Base-by-base conservation (phyloP, 2,329 filamentous ascomycete species). In the Acrocalymma vagum region DNA sequence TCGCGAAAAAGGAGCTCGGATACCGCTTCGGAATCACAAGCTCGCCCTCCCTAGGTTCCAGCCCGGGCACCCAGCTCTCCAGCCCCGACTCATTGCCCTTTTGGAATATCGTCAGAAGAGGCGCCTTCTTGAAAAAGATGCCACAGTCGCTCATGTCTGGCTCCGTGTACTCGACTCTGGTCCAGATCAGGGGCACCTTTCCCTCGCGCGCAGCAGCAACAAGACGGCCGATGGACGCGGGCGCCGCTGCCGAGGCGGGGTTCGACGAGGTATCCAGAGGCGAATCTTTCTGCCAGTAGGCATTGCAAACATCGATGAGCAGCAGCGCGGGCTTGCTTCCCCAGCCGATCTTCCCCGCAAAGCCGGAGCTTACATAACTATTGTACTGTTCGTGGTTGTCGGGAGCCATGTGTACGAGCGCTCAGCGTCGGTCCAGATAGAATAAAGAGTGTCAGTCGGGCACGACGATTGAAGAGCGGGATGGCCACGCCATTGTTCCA, bases 221-320 rank as follows among this genome's bases (percentile, higher is more conserved):
- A 7, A 78, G 65, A 6, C 55, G 56, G 10, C 63, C 58, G 56
- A 76, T 76, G 4, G 63, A 65, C 6, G 60, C 65, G 2, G 73
- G 72, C 17, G 65, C 65, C 7, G 55, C 47, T 8, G 58, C 63
- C 14, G 65, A 65, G 10, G 64, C 62, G 11, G 69, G 60, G 52
- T 76, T 67, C 5, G 58, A 56, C n/a, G 59, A 59, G 15, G 69
- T 65, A 34, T 71, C 66, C n/a, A 78, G 61, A 3, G 72, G 72
- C 24, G 72, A 76, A 3, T 62, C 66, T 17, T 63, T 51, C 4
- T 62, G 65, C 71, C 72, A 78, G 56, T 77, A 77, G 10, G 73
- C 74, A 24, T 67, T 72, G 58, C 74, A 78, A 26, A 77, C 72
- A 50, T 78, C 75, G 56, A 78, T 69, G 16, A 78, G 53, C 31